A percentile compares a stretch with the other conserved stretches of the same genome.
phyloP scores from a whole-genome alignment of 129 eudicot genomes.

The Chrysanthemum makinoi region DNA sequence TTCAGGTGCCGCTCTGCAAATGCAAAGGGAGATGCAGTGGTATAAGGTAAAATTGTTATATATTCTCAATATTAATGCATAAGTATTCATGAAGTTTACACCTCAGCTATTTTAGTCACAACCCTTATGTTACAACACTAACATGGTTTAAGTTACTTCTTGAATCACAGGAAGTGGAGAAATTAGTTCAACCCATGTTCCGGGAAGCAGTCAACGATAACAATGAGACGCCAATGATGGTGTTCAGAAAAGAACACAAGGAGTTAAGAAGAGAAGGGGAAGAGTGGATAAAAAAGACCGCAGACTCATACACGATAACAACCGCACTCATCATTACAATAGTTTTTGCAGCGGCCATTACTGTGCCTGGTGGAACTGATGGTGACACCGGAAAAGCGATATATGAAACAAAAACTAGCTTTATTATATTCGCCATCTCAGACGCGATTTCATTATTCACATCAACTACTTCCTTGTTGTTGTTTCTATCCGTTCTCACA shows the following conservation, averaged over 20 bases:
- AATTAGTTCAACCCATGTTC: not conserved
- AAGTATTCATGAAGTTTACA: not conserved
- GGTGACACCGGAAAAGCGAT: conserved; percentile 1
- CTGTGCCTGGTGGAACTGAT: conserved; percentile 16
- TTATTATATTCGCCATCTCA: conserved; percentile 13
- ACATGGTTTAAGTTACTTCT: too few relatives aligned
- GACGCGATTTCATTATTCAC: conserved; percentile 21
- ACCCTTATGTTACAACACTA: too few relatives aligned
- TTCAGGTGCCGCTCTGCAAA: conserved; percentile 32
- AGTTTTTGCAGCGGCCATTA: conserved; percentile 16
- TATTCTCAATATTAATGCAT: not conserved
- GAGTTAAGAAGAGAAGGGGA: conserved; percentile 26
- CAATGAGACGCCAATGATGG: conserved; percentile 25
- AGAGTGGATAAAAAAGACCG: conserved; percentile 33
- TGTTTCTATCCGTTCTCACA: conserved; percentile 18
- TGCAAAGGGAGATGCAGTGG: conserved; percentile 32
- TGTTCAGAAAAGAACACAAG: conserved; percentile 24
- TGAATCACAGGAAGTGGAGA: conserved; percentile 10
- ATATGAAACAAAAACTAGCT: not conserved
- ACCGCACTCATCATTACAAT: conserved; percentile 28
- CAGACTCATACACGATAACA: conserved; percentile 24
- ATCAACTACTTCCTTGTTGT: conserved; percentile 9
- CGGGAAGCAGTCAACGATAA: not conserved
- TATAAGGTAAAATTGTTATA: conserved; percentile 17
- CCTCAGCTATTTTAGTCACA: too few relatives aligned